Evolutionary conservation across 2,329 filamentous ascomycete species (phyloP).

Genomic region (Endocalyx cinctus): DNA sequence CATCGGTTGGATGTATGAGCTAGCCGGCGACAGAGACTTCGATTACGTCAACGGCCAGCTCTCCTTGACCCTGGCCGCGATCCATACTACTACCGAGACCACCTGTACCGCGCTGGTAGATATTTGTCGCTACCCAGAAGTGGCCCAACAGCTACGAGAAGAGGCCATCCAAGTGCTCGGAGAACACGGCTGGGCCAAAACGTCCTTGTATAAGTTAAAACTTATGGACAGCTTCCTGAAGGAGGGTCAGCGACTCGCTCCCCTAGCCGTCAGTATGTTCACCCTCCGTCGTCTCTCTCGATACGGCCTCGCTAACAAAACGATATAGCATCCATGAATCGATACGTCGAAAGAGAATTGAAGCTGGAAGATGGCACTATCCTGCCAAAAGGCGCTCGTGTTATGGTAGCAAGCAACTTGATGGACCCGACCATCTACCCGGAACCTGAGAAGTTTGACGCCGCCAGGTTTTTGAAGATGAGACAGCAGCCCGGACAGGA

Average conservation of each 20-base stretch:
- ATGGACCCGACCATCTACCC: conserved; percentile 21
- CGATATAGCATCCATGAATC: conserved; percentile 24
- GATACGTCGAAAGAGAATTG: conserved; percentile 21
- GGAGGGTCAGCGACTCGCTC: conserved; percentile 30
- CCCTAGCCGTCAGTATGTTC: conserved; percentile 22
- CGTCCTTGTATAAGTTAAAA: conserved; percentile 28
- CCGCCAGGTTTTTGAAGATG: conserved; percentile 24
- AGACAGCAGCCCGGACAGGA: conserved; percentile 25
- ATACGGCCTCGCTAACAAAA: conserved; percentile 1
- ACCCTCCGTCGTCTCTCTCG: background rate
- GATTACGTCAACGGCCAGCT: conserved; percentile 32
- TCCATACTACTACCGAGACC: conserved; percentile 37
- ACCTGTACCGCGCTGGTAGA: conserved; percentile 36
- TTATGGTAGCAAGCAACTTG: conserved; percentile 25
- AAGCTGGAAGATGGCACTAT: conserved; percentile 24
- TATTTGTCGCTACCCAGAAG: conserved; percentile 39
- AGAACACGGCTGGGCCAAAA: conserved; percentile 28
- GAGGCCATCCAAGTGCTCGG: conserved; percentile 35
- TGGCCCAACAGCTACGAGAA: conserved; percentile 37
- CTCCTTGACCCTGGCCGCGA: conserved; percentile 32
- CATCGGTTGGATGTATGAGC: conserved; percentile 39
- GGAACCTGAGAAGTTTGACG: conserved; percentile 25
- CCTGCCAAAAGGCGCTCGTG: conserved; percentile 21
- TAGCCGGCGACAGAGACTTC: conserved; percentile 24
- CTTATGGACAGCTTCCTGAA: conserved; percentile 38